Evolutionary conservation across 495 filamentous ascomycete species (phyloP).

Genomic region (Podospora conica): DNA sequence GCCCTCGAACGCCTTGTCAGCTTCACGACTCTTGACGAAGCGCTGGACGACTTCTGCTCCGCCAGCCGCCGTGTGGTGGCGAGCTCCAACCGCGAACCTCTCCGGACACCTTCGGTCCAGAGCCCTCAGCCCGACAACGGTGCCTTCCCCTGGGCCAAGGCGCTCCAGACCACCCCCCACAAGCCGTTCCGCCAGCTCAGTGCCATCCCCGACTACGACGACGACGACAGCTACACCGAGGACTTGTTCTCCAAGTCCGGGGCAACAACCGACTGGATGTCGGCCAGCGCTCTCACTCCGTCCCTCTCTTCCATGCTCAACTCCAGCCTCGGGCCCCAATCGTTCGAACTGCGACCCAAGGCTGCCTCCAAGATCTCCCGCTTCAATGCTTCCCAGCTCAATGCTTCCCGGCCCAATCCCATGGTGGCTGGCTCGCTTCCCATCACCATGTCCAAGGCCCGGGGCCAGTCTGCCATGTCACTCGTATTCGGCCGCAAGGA

Average conservation of each 20-base stretch:
- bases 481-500: conserved; percentile 72
- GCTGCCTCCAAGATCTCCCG: conserved; percentile 29
- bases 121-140: conserved; percentile 74
- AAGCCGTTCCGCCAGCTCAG: conserved; percentile 79
- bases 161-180: conserved; percentile 69
- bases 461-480: conserved; percentile 60
- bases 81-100: conserved; percentile 86
- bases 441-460: conserved; percentile 56
- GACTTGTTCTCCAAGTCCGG: conserved; percentile 83
- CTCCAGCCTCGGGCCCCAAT: conserved; percentile 65
- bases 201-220: conserved; percentile 67
- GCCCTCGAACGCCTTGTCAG: conserved; percentile 71
- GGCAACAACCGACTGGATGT: conserved; percentile 66
- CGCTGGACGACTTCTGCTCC: conserved; percentile 88
- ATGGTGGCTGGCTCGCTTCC: conserved; percentile 71
- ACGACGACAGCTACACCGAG: conserved; percentile 69
- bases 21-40: conserved; percentile 85
- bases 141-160: conserved; percentile 93
- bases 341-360: conserved; percentile 32
- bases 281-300: conserved; percentile 58
- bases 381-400: conserved; percentile 26
- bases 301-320: conserved; percentile 76
- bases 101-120: conserved; percentile 91
- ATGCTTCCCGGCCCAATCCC: conserved; percentile 27
- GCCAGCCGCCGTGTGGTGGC: conserved; percentile 65